Conservation (phyloP, 2,329 filamentous ascomycete genomes). For the Neocucurbitaria cava region DNA sequence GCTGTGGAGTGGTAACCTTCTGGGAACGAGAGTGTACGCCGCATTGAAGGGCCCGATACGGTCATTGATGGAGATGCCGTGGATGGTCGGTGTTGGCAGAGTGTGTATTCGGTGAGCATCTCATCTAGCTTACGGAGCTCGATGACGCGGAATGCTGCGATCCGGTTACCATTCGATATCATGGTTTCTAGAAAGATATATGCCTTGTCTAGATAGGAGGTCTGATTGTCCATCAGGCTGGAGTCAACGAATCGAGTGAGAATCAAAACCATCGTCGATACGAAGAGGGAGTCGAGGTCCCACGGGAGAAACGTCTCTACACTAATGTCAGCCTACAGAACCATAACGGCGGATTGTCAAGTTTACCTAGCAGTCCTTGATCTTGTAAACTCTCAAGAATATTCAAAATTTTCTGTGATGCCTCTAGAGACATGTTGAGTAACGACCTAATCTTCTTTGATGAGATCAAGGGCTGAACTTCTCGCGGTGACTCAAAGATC, state of each 20-base stretch:
- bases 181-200: slow-evolving; percentile 58
- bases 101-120: slow-evolving; percentile 44
- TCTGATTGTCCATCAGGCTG: slow-evolving; percentile 46
- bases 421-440: slow-evolving; percentile 54
- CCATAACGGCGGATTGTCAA: no score
- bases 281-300: slow-evolving; percentile 55
- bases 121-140: slow-evolving; percentile 57
- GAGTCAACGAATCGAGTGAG: slow-evolving; percentile 42
- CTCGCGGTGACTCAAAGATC: slow-evolving; percentile 35
- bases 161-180: slow-evolving; percentile 54
- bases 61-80: slow-evolving; percentile 2
- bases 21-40: slow-evolving; percentile 11
- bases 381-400: slow-evolving; percentile 54
- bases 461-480: slow-evolving; percentile 40
- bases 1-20: slow-evolving; percentile 14
- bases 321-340: not conserved
- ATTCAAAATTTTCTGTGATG: slow-evolving; percentile 52
- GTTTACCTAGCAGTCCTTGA: slow-evolving; percentile 58
- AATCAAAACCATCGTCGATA: slow-evolving; percentile 54
- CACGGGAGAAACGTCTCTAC: slow-evolving; percentile 59
- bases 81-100: slow-evolving; percentile 13
- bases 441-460: slow-evolving; percentile 50
- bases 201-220: slow-evolving; percentile 51
- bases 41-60: slow-evolving; percentile 3
- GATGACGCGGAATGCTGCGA: slow-evolving; percentile 54